Conservation (phyloP, 2,329 filamentous ascomycete genomes). For the Parastagonospora avenae region DNA sequence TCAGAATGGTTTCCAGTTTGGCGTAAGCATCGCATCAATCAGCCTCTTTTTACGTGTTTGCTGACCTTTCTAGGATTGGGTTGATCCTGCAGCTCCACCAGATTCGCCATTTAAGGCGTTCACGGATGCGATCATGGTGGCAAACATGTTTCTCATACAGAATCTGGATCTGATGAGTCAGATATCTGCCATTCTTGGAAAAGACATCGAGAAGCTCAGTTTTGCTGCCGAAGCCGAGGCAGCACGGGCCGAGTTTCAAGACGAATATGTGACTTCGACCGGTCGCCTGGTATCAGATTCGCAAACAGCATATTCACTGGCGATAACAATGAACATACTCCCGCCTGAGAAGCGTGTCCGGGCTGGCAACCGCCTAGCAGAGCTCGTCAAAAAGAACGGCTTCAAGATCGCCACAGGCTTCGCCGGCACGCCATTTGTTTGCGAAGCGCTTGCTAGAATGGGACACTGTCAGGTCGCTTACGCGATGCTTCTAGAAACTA, state of each 20-base stretch:
- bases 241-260: background rate
- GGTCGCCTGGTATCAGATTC: background rate
- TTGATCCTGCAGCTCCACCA: constrained; percentile 8
- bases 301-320: background rate
- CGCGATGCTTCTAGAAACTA: constrained; percentile 47
- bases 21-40: too few relatives aligned
- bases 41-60: too few relatives aligned
- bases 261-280: background rate
- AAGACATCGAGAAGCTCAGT: background rate
- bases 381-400: background rate
- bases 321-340: background rate
- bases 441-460: constrained; percentile 1
- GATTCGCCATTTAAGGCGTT: constrained; percentile 16
- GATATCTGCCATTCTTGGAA: background rate
- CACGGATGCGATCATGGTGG: constrained; percentile 2
- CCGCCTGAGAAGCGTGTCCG: background rate
- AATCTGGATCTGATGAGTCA: background rate
- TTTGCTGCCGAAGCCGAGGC: background rate
- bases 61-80: constrained; percentile 6
- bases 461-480: constrained; percentile 6
- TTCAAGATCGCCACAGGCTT: constrained; percentile 19
- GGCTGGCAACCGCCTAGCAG: background rate
- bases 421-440: constrained; percentile 14
- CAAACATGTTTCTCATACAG: constrained; percentile 1
- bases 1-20: too few relatives aligned